A percentile compares a stretch with the other conserved stretches of the same genome.
Conservation (phyloP, 2,329 filamentous ascomycete species). For the Pseudonectria foliicola region DNA sequence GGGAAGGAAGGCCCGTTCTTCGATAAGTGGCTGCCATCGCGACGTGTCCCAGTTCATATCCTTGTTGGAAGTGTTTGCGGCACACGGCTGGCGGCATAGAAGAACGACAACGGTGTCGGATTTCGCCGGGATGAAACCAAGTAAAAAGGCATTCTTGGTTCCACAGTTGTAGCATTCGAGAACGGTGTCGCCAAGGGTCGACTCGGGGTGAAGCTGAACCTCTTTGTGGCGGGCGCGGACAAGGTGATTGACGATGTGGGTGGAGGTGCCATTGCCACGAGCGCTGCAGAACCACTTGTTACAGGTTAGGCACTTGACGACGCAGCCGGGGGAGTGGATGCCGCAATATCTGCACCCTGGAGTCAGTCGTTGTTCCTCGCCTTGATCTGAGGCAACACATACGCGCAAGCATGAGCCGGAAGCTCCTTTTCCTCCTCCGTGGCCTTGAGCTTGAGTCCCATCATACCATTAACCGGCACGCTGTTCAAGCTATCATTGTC, state of each 20-base stretch:
- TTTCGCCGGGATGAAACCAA: conserved; percentile 97
- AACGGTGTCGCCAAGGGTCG: conserved; percentile 88
- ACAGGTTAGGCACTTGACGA: conserved; percentile 93
- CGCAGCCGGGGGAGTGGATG: conserved; percentile 89
- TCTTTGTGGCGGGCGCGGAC: conserved; percentile 98
- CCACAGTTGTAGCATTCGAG: conserved; percentile 99
- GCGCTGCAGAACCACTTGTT: conserved; percentile 99
- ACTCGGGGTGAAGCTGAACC: conserved; percentile 90
- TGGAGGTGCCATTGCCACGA: conserved; percentile 90
- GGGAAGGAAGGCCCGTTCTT: conserved; percentile 87
- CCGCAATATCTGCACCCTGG: conserved; percentile 69
- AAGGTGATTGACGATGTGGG: conserved; percentile 96
- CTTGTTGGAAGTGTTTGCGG: conserved; percentile 88
- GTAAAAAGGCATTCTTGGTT: conserved; percentile 96
- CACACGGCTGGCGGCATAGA: conserved; percentile 92
- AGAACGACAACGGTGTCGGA: conserved; percentile 97
- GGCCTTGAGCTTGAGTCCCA: conserved; percentile 51
- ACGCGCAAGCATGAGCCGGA: conserved; percentile 93
- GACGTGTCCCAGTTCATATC: conserved; percentile 99
- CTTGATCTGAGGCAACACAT: conserved; percentile 35
- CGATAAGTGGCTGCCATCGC: conserved; percentile 94
- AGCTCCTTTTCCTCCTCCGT: conserved; percentile 81
- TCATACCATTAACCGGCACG: conserved; percentile 68
- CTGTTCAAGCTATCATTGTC: conserved; percentile 72
- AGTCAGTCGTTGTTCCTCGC: conserved; percentile 16